Percentiles rank a stretch among this genome's conserved stretches.
phyloP scores from a whole-genome alignment of 148 eudicot genomes.

The Nyssa sinensis region DNA sequence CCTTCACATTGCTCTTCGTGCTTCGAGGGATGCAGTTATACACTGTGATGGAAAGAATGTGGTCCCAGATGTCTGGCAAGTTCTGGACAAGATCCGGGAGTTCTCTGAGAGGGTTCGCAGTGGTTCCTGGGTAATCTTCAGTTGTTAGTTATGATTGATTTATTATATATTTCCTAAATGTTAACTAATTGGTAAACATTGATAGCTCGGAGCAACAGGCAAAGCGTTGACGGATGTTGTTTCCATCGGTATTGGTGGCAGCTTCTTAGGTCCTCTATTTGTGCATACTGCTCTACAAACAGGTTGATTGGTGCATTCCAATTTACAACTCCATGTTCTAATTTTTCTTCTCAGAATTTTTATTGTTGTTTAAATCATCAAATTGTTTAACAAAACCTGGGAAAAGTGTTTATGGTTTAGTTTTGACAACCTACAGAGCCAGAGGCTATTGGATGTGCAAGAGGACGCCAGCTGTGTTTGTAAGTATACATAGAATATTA shows the following conservation, averaged over 20 bases:
- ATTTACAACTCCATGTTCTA: background rate
- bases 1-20: conserved; percentile 96
- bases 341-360: conserved; percentile 1
- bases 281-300: conserved; percentile 99
- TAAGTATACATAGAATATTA: conserved; percentile 48
- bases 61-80: conserved; percentile 97
- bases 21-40: conserved; percentile 81
- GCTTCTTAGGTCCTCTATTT: conserved; percentile 95
- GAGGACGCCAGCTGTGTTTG: conserved; percentile 93
- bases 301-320: conserved; percentile 40
- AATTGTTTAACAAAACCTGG: background rate
- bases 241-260: conserved; percentile 94
- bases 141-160: background rate
- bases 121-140: conserved; percentile 83
- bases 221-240: conserved; percentile 73
- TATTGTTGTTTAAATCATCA: background rate
- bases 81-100: conserved; percentile 76
- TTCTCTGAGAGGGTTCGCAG: conserved; percentile 92
- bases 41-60: conserved; percentile 80
- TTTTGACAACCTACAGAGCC: conserved; percentile 46
- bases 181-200: conserved; percentile 3
- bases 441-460: conserved; percentile 70
- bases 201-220: conserved; percentile 93
- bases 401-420: background rate
- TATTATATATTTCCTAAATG: conserved; percentile 1